Evolutionary conservation across 2,329 filamentous ascomycete species (phyloP), one percentile per base, ranked within the genome.

Genomic region (Fusarium continuum): DNA sequence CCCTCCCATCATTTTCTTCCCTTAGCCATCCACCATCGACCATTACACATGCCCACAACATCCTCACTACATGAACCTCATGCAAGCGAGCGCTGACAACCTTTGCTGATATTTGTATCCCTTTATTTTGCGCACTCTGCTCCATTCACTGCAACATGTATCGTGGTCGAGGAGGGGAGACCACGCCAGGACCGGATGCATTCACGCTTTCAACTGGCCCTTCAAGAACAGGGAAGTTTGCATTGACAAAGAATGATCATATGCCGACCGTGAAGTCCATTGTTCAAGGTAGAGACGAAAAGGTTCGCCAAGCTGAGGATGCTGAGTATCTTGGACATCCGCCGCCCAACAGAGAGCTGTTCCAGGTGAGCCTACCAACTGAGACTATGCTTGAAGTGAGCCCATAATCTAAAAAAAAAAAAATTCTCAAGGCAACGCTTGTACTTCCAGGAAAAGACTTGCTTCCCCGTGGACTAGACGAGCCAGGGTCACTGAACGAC

Each of bases 371-470:
- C 16, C 16, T 36, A 22, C 11, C 11, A n/a, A 20, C n/a, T 14
- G 14, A 29, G 34, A 17, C 7, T 9, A 8, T 22, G 13, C 19
- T 20, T 14, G n/a, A 8, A 19, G 19, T 28, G 31, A 38, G 14
- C n/a, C 11, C 4, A 17, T 5, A 16, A n/a, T 22, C 40, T 61
- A n/a, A 67, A 29, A 31, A 23, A 19, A 11, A 10, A 29, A 31
- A 23, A 19, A 11, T 11, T 11, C 10, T 40, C 9, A 7, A 57
- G 38, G 17, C 44, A 67, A 65, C 61, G 5, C 67, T 76, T 19
- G 69, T 76, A 2, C 62, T 77, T 22, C 70, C 76, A 2, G 70
- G 69, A 5, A 58, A 71, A 16, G 60, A 70, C 17, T 47, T 74
- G 16, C 34, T 74, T 2, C 73, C 74, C 1, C 46, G 19, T 17